Conservation (phyloP, 805 yeast species). For the Kuraishia piskuri region DNA sequence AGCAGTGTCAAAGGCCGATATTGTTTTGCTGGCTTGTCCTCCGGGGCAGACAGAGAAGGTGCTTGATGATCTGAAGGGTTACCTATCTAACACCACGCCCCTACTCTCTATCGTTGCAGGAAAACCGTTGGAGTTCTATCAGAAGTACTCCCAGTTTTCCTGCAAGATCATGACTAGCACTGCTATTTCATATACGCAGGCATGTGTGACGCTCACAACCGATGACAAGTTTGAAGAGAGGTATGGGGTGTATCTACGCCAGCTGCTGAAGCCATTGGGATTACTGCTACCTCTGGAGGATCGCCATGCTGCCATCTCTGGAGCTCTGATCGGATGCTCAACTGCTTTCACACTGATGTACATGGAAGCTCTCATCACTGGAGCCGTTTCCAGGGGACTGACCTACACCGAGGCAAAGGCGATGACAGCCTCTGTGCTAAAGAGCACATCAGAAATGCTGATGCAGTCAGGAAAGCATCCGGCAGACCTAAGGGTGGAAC, state of each 20-base stretch:
- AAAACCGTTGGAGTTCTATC: conserved; percentile 70
- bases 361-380: conserved; percentile 88
- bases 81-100: conserved; percentile 40
- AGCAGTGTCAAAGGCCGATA: conserved; percentile 57
- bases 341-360: conserved; percentile 88
- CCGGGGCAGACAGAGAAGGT: conserved; percentile 70
- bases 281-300: conserved; percentile 66
- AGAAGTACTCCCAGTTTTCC: conserved; percentile 42
- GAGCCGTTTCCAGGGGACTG: conserved; percentile 90
- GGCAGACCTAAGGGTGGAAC: conserved; percentile 74
- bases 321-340: conserved; percentile 91
- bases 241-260: conserved; percentile 38
- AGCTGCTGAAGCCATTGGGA: conserved; percentile 57
- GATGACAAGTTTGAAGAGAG: conserved; percentile 25
- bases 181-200: conserved; percentile 92
- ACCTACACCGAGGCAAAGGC: conserved; percentile 76
- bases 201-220: conserved; percentile 70
- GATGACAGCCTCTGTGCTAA: conserved; percentile 88
- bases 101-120: conserved; percentile 88
- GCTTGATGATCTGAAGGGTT: conserved; percentile 35
- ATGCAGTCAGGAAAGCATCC: conserved; percentile 80
- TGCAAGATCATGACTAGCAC: conserved; percentile 98
- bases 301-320: conserved; percentile 92
- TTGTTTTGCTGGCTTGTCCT: conserved; percentile 81
- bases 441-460: conserved; percentile 90